Evolutionary conservation across 192 early-diverging fungal species (phyloP).

Genomic region (Coemansia sp.): DNA sequence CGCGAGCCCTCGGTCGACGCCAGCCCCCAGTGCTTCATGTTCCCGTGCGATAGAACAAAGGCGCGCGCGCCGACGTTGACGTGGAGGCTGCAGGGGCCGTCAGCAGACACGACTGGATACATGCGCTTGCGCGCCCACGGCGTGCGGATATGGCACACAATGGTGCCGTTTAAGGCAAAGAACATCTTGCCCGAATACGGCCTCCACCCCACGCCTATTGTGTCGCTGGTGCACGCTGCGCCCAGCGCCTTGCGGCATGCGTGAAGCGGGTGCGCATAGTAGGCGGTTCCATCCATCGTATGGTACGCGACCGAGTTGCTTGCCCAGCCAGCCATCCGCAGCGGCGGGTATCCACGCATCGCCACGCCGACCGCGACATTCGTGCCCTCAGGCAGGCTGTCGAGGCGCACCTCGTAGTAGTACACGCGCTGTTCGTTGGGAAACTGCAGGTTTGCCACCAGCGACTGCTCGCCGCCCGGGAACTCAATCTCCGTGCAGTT

Average conservation of each 20-base stretch:
- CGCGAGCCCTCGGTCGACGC: conserved; percentile 41
- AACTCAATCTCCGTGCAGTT: conserved; percentile 43
- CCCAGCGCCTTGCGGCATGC: conserved; percentile 49
- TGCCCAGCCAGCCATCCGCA: conserved; percentile 73
- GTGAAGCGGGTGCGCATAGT: conserved; percentile 58
- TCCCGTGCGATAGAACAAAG: conserved; percentile 48
- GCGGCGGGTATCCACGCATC: conserved; percentile 65
- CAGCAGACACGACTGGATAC: conserved; percentile 53
- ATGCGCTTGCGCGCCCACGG: conserved; percentile 61
- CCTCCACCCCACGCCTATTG: conserved; percentile 70
- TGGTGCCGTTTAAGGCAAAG: conserved; percentile 69
- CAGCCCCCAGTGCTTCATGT: conserved; percentile 50
- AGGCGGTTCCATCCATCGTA: conserved; percentile 61
- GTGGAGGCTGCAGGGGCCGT: conserved; percentile 42
- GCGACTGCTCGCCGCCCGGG: conserved; percentile 30
- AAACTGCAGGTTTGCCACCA: conserved; percentile 46
- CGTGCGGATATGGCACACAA: conserved; percentile 59
- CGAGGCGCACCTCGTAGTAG: conserved; percentile 47
- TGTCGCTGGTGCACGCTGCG: conserved; percentile 59
- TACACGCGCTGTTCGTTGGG: conserved; percentile 52
- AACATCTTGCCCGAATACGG: conserved; percentile 69
- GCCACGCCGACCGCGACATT: conserved; percentile 67
- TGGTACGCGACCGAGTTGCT: conserved; percentile 68
- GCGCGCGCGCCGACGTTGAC: conserved; percentile 46
- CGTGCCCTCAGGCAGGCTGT: conserved; percentile 58